Percentiles rank a stretch among this genome's conserved stretches.
These are phyloP conservation scores for Fusarium newnesense DNA, from an alignment of 2,329 filamentous ascomycete genomes.

Conservation along the genomic window DNA sequence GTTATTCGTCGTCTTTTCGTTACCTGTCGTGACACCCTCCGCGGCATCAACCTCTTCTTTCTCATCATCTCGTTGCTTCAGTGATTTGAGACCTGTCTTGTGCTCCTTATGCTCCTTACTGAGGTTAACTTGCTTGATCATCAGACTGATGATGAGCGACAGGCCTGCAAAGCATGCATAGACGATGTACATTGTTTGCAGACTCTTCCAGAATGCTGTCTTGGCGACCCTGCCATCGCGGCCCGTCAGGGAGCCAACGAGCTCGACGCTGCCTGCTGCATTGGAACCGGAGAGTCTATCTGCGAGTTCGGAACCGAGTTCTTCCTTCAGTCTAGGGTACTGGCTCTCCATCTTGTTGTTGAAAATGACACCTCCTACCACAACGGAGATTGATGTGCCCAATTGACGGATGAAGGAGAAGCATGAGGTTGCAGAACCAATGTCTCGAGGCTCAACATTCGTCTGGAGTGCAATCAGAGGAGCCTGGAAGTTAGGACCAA, in stretches of 20 bases:
- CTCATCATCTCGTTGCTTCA: conserved; percentile 48
- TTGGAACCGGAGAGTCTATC: conserved; percentile 65
- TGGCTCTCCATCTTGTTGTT: conserved; percentile 76
- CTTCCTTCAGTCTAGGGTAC: conserved; percentile 56
- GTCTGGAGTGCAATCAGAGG: conserved; percentile 76
- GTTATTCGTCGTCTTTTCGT: conserved; percentile 29
- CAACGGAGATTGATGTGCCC: conserved; percentile 73
- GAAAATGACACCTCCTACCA: conserved; percentile 82
- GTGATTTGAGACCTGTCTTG: conserved; percentile 64
- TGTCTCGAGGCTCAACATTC: conserved; percentile 68
- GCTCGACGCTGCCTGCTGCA: conserved; percentile 68
- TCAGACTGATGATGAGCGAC: conserved; percentile 59
- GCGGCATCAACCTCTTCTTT: background rate
- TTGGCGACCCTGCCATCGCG: conserved; percentile 56
- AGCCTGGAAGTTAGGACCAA: conserved; percentile 76
- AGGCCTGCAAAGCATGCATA: conserved; percentile 61
- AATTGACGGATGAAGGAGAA: conserved; percentile 76
- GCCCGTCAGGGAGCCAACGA: conserved; percentile 63
- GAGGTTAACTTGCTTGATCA: conserved; percentile 61
- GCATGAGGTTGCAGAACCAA: conserved; percentile 74
- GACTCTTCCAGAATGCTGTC: conserved; percentile 59
- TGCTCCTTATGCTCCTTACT: conserved; percentile 67
- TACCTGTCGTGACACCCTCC: conserved; percentile 3
- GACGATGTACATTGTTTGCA: conserved; percentile 68
- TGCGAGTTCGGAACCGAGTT: conserved; percentile 63